Base-by-base conservation (phyloP, 139 green algal species). In the Chlorella sp. region DNA sequence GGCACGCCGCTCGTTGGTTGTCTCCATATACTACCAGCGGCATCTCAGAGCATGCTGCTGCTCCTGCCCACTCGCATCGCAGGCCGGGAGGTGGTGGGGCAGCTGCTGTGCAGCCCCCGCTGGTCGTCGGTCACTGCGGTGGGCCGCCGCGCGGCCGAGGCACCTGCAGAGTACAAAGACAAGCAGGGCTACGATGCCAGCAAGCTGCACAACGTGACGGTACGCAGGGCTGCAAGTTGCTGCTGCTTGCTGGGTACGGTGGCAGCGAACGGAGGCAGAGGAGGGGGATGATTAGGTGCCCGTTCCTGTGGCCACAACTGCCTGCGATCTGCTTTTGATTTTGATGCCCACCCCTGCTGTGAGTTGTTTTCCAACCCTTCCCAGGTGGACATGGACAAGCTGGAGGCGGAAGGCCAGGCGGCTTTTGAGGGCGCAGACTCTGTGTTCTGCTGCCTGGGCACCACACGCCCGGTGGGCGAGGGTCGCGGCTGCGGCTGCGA, bases 391-490 rank as follows among this genome's bases (percentile, higher is more conserved):
- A 93, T 91, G 85, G 88, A 92, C 38, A 83, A 86, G 2, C 34
- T 91, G 32, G 68, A 91, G 51, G 23, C 56, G 30, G 85, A 92
- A 57, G 88, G 38, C 0, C 67, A 44, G 1, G n/a, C 30, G 21
- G 88, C 86, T 0, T 88, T 94, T 56, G 26, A 39, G 0, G 86
- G 87, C 11, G 91, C 88, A 0, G 81, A 92, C 82, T 74, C 85
- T 0, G 87, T 92, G 0, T 95, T 95, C 74, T 94, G 90, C 72
- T 82, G 85, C 5, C 84, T 95, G 34, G 92, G 92, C 62, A 95
- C 92, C 26, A 95, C 91, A 9, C 85, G 92, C 13, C 83, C 80
- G 51, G 91, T 91, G 51, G 1, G 86, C 89, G 88, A 72, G n/a
- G n/a, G n/a, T n/a, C n/a, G n/a, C n/a, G n/a, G n/a, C n/a, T n/a